Evolutionary conservation across 805 yeast genomes (phyloP).

Genomic region (Nakazawaea sp.): DNA sequence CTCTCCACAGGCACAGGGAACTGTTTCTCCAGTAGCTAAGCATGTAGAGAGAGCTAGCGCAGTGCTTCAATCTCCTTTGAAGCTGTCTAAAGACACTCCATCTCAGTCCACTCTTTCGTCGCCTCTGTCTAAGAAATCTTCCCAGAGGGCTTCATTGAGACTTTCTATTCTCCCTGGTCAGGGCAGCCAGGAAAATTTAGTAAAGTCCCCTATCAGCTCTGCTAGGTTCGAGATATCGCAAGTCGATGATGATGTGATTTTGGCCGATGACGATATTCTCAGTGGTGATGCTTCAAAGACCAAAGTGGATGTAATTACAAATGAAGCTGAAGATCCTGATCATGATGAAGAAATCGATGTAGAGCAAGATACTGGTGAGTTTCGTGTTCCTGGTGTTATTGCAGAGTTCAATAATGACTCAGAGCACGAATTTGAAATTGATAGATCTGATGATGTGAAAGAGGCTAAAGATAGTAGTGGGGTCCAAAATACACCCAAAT

Average conservation of each 20-base stretch:
- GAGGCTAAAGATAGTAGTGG: no score
- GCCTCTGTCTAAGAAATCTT: background rate
- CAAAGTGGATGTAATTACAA: background rate
- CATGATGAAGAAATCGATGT: background rate
- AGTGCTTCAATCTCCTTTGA: no score
- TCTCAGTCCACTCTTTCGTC: background rate
- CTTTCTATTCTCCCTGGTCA: slow-evolving; percentile 2
- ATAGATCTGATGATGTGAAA: no score
- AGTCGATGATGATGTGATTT: slow-evolving; percentile 11
- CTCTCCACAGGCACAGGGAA: no score
- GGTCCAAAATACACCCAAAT: background rate
- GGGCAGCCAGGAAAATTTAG: background rate
- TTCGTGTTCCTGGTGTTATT: slow-evolving; percentile 2
- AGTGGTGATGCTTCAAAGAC: background rate
- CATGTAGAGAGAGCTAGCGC: no score
- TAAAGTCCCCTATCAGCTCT: slow-evolving; percentile 4
- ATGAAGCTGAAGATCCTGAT: background rate
- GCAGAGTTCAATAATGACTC: background rate
- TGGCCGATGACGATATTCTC: slow-evolving; percentile 11
- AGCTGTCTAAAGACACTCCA: no score
- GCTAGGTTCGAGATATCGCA: slow-evolving; percentile 4
- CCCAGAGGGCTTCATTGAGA: slow-evolving; percentile 6
- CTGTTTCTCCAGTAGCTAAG: no score
- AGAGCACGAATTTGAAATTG: no score
- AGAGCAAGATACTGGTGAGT: background rate